Evolutionary conservation across 805 yeast genomes (phyloP).

Genomic region (Kodamaea kakaduensis): DNA sequence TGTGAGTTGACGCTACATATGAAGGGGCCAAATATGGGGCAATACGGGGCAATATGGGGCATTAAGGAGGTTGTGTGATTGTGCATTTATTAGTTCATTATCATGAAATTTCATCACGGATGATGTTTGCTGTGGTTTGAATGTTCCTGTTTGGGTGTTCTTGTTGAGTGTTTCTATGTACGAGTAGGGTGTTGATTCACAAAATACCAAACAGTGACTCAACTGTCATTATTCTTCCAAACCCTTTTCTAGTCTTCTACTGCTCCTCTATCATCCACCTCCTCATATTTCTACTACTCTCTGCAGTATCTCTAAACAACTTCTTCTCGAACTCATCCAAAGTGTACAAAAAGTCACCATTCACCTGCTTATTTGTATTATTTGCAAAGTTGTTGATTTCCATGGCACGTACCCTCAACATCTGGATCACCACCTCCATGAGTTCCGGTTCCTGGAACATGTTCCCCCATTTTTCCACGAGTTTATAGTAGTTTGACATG

Average conservation of each 20-base stretch:
- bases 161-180: no score
- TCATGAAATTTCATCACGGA: no score
- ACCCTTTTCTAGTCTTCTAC: conserved; percentile 6
- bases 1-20: no score
- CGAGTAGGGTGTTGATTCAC: no score
- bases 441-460: conserved; percentile 66
- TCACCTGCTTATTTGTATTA: conserved; percentile 46
- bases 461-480: conserved; percentile 74
- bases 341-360: conserved; percentile 52
- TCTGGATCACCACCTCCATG: conserved; percentile 44
- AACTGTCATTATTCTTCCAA: not conserved
- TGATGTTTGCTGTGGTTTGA: not conserved
- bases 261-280: conserved; percentile 34
- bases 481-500: conserved; percentile 60
- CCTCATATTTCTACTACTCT: conserved; percentile 39
- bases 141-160: not conserved
- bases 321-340: conserved; percentile 75
- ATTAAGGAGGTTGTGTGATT: no score
- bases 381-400: conserved; percentile 70
- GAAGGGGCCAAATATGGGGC: no score
- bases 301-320: conserved; percentile 51
- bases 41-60: no score
- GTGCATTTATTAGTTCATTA: no score
- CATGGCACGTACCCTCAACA: conserved; percentile 63
- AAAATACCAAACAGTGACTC: no score